phyloP scores from a whole-genome alignment of 2,329 filamentous ascomycete species.

The Escovopsis sp. region DNA sequence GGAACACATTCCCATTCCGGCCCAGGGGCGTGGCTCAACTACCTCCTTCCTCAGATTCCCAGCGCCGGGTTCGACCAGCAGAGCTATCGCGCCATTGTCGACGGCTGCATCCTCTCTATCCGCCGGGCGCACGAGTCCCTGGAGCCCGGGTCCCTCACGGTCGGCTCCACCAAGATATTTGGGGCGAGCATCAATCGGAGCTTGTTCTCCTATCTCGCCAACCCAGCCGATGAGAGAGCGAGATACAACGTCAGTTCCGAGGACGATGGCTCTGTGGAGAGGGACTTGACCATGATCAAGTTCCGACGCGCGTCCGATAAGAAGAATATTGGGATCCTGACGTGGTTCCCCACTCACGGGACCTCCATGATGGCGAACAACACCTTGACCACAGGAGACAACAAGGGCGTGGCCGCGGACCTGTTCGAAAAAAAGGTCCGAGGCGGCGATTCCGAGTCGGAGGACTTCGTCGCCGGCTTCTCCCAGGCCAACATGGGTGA shows the following conservation, averaged over 20 bases:
- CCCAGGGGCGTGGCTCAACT: conserved; percentile 84
- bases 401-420: conserved; percentile 79
- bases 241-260: conserved; percentile 35
- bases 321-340: conserved; percentile 65
- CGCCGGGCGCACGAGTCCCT: conserved; percentile 52
- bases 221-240: conserved; percentile 56
- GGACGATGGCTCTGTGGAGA: conserved; percentile 42
- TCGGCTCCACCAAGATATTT: conserved; percentile 44
- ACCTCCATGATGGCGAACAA: conserved; percentile 86
- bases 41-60: conserved; percentile 77
- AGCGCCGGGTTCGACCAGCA: conserved; percentile 73
- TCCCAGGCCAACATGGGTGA: conserved; percentile 86
- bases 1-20: conserved; percentile 86
- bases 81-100: conserved; percentile 74
- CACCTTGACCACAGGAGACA: conserved; percentile 75
- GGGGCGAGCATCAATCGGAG: conserved; percentile 75
- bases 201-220: conserved; percentile 69
- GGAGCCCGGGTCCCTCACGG: conserved; percentile 45
- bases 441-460: conserved; percentile 37
- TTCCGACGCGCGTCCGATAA: conserved; percentile 57
- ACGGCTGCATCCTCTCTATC: conserved; percentile 68
- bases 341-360: conserved; percentile 83
- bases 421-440: conserved; percentile 61
- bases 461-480: conserved; percentile 73
- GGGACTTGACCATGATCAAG: conserved; percentile 60